These are phyloP conservation scores for Monosporascus cannonballus DNA, from an alignment of 2,329 filamentous ascomycete genomes.

Conservation along the genomic window DNA sequence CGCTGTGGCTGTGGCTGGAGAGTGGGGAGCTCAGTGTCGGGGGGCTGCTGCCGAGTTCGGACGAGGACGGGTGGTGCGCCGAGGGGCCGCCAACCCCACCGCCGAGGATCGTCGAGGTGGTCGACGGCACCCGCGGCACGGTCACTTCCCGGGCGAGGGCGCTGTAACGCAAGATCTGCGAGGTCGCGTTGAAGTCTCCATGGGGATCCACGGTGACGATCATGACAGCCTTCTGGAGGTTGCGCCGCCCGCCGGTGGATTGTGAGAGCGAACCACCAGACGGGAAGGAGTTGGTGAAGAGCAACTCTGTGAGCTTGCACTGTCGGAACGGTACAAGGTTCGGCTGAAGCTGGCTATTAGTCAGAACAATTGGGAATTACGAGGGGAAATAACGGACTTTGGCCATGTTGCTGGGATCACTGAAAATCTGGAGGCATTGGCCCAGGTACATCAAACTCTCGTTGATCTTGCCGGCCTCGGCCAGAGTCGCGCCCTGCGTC, in stretches of 20 bases:
- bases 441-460: slow-evolving; percentile 97
- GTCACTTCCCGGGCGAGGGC: slow-evolving; percentile 90
- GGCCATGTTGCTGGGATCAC: slow-evolving; percentile 64
- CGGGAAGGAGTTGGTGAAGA: slow-evolving; percentile 85
- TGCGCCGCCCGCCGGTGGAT: slow-evolving; percentile 41
- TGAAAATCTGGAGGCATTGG: slow-evolving; percentile 94
- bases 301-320: slow-evolving; percentile 77
- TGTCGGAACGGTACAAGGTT: slow-evolving; percentile 74
- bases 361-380: too few species aligned
- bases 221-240: slow-evolving; percentile 87
- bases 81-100: slow-evolving; percentile 15
- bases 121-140: slow-evolving; percentile 79
- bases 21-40: slow-evolving; percentile 21
- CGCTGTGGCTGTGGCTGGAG: slow-evolving; percentile 22
- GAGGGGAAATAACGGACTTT: slow-evolving; percentile 48
- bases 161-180: slow-evolving; percentile 90
- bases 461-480: slow-evolving; percentile 97
- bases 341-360: slow-evolving; percentile 37
- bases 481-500: slow-evolving; percentile 85
- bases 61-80: slow-evolving; percentile 4
- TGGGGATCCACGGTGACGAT: slow-evolving; percentile 90
- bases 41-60: slow-evolving; percentile 16
- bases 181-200: slow-evolving; percentile 94
- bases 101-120: slow-evolving; percentile 63
- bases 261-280: slow-evolving; percentile 44